Percentiles rank a stretch among this genome's conserved stretches.
These are phyloP conservation scores for Lomentospora prolificans DNA, from an alignment of 2,329 filamentous ascomycete species.

Conservation along the genomic window DNA sequence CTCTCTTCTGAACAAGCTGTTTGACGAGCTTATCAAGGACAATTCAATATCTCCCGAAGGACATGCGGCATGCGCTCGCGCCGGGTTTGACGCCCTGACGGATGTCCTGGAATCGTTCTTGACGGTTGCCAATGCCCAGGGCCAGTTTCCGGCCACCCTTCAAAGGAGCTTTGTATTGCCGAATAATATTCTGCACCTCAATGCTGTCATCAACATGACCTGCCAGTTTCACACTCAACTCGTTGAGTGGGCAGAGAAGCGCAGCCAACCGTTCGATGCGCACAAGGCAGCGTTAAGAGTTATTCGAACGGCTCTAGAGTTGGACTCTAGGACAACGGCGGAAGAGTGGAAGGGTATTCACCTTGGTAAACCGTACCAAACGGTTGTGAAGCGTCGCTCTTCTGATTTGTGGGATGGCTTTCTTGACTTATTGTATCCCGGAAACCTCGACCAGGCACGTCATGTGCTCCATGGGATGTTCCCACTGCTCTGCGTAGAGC, in stretches of 20 bases:
- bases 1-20: constrained; percentile 64
- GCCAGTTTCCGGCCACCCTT: constrained; percentile 9
- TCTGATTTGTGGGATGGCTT: constrained; percentile 71
- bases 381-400: constrained; percentile 60
- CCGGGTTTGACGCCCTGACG: constrained; percentile 51
- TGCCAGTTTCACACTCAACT: constrained; percentile 54
- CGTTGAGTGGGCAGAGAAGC: constrained; percentile 35
- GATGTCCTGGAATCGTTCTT: constrained; percentile 48
- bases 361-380: constrained; percentile 49
- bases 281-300: constrained; percentile 35
- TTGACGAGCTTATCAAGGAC: constrained; percentile 52
- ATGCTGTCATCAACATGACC: constrained; percentile 55
- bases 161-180: constrained; percentile 33
- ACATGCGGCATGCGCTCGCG: constrained; percentile 51
- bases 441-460: constrained; percentile 63
- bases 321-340: constrained; percentile 32
- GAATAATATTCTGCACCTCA: constrained; percentile 51
- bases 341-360: constrained; percentile 48
- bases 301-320: constrained; percentile 43
- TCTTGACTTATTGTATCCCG: constrained; percentile 54
- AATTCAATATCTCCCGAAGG: constrained; percentile 44
- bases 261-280: constrained; percentile 31
- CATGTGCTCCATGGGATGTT: constrained; percentile 62
- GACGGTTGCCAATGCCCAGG: constrained; percentile 22
- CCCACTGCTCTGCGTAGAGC: constrained; percentile 65